Base-by-base conservation (phyloP, 805 yeast species). In the Yarrowia deformans region DNA sequence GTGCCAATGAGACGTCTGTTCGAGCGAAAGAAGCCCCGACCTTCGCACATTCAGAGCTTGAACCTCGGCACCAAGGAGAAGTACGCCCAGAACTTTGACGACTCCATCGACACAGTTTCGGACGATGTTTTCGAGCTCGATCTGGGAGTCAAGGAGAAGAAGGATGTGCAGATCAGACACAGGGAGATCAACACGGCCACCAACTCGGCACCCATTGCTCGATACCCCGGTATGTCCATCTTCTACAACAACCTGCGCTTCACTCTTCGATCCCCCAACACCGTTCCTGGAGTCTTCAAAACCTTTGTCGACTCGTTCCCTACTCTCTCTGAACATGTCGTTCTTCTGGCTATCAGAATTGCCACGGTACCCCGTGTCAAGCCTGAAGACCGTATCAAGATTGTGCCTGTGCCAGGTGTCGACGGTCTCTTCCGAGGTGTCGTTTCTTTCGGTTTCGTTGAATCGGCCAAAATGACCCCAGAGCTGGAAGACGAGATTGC, bases 351-450 rank as follows among this genome's bases (percentile, higher is more conserved):
- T 14, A 75, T 80, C 7, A 74, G 83, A 64, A 79, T 83, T 5
- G 75, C 82, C 29, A 77, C 84, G 7, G 75, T 78, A 40, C 88
- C 88, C 1, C 75, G 72, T 58, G 79, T 84, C 8, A 76, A 78
- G 0, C 72, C 68, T 0, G 81, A 79, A n/a, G 84, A 83, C 45
- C 75, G 83, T 23, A 73, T 83, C 3, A 71, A 81, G 23, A 70
- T 84, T 35, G 82, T 79, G 4, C 72, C 81, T 34, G 80, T 82
- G 70, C 79, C 78, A 46, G 70, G 74, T 9, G 72, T 82, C 34
- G 79, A 81, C 1, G 85, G 87, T 0, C 83, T 84, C 72, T 83
- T 82, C 76, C 77, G 84, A 70, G 84, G 87, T 70, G 77, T 84
- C 16, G 72, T 84, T 8, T 77, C 85, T 34, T 84, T 80, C 70